These are phyloP conservation scores for Syzygium oleosum DNA, from an alignment of 345 rosid genomes.

Conservation along the genomic window DNA sequence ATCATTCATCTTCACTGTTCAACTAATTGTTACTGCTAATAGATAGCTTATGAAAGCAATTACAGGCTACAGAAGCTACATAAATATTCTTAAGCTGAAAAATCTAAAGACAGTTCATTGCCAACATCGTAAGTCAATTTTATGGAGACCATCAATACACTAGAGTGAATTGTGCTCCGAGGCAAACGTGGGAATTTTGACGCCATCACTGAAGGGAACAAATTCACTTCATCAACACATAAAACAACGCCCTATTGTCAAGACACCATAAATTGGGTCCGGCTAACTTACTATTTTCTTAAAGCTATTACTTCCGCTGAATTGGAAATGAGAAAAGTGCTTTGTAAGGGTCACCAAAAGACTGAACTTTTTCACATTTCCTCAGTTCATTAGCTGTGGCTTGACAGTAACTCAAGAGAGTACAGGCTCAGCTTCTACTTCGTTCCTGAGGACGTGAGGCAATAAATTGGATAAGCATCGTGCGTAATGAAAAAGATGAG, in stretches of 20 bases:
- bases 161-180: background rate
- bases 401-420: background rate
- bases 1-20: background rate
- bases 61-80: background rate
- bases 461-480: background rate
- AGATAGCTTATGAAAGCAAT: background rate
- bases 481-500: background rate
- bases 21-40: background rate
- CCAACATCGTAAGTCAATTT: background rate
- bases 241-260: background rate
- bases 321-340: background rate
- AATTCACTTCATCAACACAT: background rate
- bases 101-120: background rate
- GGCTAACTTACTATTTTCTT: background rate
- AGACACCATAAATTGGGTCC: background rate
- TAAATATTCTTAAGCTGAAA: background rate
- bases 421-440: background rate
- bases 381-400: background rate
- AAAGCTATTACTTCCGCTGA: background rate
- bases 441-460: background rate
- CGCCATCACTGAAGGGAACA: background rate
- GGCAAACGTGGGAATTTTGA: background rate
- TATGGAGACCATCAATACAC: background rate
- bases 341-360: background rate
- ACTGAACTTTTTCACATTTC: background rate